A percentile compares a stretch with the other conserved stretches of the same genome.
These are phyloP conservation scores for Aspergillus nomiae DNA, from an alignment of 2,329 filamentous ascomycete genomes.

Conservation along the genomic window DNA sequence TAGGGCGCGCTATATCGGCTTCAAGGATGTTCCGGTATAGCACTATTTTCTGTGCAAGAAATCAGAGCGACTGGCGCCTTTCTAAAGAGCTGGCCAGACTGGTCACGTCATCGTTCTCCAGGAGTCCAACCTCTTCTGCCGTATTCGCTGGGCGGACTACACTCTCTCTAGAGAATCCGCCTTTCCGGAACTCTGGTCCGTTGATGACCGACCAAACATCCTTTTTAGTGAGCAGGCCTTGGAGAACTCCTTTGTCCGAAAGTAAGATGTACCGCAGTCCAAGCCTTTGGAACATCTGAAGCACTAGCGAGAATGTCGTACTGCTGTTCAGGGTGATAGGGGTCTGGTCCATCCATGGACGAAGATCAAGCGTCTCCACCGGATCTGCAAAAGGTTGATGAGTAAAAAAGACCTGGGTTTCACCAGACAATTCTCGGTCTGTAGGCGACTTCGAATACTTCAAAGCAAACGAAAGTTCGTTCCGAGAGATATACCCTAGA, in stretches of 20 bases:
- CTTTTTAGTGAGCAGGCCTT: conserved; percentile 93
- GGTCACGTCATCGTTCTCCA: conserved; percentile 35
- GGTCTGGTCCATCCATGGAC: conserved; percentile 99
- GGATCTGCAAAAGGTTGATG: conserved; percentile 82
- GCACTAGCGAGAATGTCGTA: conserved; percentile 77
- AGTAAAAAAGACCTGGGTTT: conserved; percentile 80
- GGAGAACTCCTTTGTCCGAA: conserved; percentile 75
- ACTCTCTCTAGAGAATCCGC: conserved; percentile 32
- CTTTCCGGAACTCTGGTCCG: conserved; percentile 62
- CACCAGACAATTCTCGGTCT: conserved; percentile 58
- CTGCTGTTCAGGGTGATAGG: conserved; percentile 83
- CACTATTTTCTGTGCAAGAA: not conserved
- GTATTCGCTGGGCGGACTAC: conserved; percentile 27
- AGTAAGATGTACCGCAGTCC: conserved; percentile 90
- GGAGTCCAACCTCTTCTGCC: conserved; percentile 41
- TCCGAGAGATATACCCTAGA: conserved; percentile 90
- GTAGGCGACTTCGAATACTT: conserved; percentile 57
- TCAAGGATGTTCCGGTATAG: not conserved
- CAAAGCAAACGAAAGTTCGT: conserved; percentile 82
- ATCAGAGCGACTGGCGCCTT: conserved; percentile 33
- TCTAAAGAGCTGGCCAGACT: conserved; percentile 36
- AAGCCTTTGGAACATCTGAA: conserved; percentile 92
- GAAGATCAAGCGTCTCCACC: conserved; percentile 75
- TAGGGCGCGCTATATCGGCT: not conserved
- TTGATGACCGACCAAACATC: conserved; percentile 94